A percentile compares a stretch with the other conserved stretches of the same genome.
phyloP scores from a whole-genome alignment of 73 alveolate species.

The Durusdinium trenchii region DNA sequence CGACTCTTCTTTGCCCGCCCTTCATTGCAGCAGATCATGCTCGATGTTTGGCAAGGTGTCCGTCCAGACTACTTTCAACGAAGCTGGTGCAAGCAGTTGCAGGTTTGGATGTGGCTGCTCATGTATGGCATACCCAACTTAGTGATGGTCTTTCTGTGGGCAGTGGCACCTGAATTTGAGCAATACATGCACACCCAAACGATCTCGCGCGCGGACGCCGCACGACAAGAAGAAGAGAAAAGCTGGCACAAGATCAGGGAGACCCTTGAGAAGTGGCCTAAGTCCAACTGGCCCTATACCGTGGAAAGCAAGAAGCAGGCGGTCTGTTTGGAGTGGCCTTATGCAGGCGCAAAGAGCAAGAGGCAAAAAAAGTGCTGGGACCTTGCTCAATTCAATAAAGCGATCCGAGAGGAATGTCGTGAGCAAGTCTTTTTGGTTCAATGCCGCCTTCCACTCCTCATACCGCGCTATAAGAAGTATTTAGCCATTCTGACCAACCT shows the following conservation, averaged over 20 bases:
- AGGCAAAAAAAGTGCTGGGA: not conserved
- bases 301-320: no score
- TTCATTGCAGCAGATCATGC: not conserved
- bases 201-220: not conserved
- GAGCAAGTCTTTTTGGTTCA: not conserved
- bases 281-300: no score
- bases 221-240: not conserved
- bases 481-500: not conserved
- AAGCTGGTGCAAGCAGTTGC: not conserved
- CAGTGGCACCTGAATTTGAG: not conserved
- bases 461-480: not conserved
- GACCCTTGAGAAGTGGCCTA: no score
- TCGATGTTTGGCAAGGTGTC: conserved; percentile 17
- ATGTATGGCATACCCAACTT: not conserved
- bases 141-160: not conserved
- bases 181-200: not conserved
- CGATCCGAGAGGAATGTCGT: not conserved
- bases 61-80: not conserved
- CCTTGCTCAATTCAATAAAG: not conserved
- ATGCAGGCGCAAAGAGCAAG: no score
- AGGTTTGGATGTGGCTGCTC: not conserved
- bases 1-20: conserved; percentile 12
- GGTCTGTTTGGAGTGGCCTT: not conserved
- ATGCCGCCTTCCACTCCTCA: not conserved
- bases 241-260: not conserved